These are phyloP conservation scores for Plenodomus lindquistii DNA, from an alignment of 2,329 filamentous ascomycete genomes.

Conservation along the genomic window DNA sequence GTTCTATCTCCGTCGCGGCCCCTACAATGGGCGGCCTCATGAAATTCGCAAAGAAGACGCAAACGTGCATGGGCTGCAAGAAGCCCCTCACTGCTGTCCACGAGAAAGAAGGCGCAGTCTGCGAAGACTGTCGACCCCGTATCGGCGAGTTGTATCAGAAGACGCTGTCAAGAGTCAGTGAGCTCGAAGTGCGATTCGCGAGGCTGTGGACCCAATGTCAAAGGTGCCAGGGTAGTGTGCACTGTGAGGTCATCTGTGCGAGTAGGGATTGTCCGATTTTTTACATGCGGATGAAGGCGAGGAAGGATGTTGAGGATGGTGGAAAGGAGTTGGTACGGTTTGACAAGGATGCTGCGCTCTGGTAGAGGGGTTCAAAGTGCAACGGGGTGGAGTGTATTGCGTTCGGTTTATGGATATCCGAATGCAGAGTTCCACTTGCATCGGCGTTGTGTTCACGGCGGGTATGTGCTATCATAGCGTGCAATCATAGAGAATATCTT, in stretches of 20 bases:
- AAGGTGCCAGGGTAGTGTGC: conserved; percentile 94
- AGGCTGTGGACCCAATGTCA: conserved; percentile 98
- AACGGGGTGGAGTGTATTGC: no score
- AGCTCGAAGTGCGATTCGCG: conserved; percentile 90
- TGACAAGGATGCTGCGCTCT: conserved; percentile 79
- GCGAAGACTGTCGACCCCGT: conserved; percentile 79
- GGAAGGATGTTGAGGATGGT: conserved; percentile 96
- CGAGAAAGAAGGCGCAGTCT: conserved; percentile 84
- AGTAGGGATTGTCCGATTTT: conserved; percentile 98
- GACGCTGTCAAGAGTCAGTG: conserved; percentile 82
- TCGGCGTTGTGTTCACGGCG: no score
- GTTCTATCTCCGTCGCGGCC: conserved; percentile 89
- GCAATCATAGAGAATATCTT: no score
- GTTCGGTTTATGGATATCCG: no score
- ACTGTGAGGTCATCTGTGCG: conserved; percentile 97
- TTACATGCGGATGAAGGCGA: conserved; percentile 99
- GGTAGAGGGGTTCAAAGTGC: conserved; percentile 54
- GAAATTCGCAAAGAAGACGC: conserved; percentile 98
- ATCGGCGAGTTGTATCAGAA: conserved; percentile 94
- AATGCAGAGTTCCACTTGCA: no score
- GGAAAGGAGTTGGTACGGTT: conserved; percentile 89
- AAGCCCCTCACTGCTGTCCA: conserved; percentile 82
- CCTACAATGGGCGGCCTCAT: conserved; percentile 91
- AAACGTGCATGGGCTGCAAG: conserved; percentile 99
- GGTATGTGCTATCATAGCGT: no score